Conservation (phyloP, 768 basidiomycete genomes). For the Amanita inopinata region DNA sequence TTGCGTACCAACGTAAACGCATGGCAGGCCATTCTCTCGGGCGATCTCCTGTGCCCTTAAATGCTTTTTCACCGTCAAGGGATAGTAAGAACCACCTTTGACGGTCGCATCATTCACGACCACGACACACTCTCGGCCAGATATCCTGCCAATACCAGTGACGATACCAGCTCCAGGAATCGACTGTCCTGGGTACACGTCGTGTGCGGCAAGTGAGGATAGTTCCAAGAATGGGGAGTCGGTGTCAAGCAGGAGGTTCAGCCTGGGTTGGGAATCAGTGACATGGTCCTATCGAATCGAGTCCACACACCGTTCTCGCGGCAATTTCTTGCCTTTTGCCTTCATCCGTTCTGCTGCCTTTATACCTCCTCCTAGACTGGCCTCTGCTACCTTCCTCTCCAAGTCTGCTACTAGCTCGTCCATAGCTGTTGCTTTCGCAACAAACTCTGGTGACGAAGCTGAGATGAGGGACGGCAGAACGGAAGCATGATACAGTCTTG, state of each 20-base stretch:
- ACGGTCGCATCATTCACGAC: conserved; percentile 94
- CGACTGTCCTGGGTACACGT: conserved; percentile 65
- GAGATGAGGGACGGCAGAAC: conserved; percentile 68
- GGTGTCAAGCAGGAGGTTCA: conserved; percentile 71
- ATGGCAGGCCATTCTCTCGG: conserved; percentile 81
- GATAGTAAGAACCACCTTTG: conserved; percentile 90
- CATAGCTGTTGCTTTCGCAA: conserved; percentile 58
- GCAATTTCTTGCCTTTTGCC: conserved; percentile 71
- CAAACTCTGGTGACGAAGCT: conserved; percentile 61
- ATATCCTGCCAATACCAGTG: conserved; percentile 73
- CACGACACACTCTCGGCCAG: conserved; percentile 77
- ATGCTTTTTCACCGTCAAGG: conserved; percentile 92
- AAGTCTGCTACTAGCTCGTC: conserved; percentile 55
- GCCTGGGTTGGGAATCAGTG: conserved; percentile 26
- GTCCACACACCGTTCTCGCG: conserved; percentile 68
- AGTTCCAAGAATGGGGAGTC: conserved; percentile 87
- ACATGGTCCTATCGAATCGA: not conserved
- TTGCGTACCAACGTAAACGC: conserved; percentile 78
- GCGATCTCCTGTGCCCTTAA: conserved; percentile 91
- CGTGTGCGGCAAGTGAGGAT: conserved; percentile 77
- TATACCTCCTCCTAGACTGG: conserved; percentile 62
- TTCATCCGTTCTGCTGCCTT: conserved; percentile 71
- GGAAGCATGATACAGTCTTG: conserved; percentile 52
- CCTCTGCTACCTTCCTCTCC: conserved; percentile 46
- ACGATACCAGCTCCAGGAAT: conserved; percentile 89